Evolutionary conservation across 148 eudicot species (phyloP).

Genomic region (Silene uniflora): DNA sequence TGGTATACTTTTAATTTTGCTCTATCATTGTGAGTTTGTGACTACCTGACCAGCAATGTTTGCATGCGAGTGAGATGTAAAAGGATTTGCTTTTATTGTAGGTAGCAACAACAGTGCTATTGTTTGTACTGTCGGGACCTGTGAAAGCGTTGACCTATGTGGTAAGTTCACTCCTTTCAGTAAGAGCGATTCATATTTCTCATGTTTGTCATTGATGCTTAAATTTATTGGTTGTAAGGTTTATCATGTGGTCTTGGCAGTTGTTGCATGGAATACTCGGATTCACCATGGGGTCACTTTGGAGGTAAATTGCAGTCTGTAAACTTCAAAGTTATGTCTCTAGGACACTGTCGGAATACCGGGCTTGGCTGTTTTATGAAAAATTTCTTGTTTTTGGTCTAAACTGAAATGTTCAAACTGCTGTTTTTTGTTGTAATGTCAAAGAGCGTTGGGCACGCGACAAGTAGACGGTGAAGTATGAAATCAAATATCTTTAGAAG

Average conservation of each 20-base stretch:
- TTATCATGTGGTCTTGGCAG: constrained; percentile 32
- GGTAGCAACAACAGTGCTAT: constrained; percentile 78
- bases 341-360: too few species aligned
- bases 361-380: too few species aligned
- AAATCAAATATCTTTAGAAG: too few species aligned
- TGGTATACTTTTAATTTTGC: constrained; percentile 43
- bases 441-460: too few species aligned
- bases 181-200: neutral
- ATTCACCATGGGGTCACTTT: constrained; percentile 74
- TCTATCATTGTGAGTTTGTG: neutral
- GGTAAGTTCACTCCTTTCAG: constrained; percentile 29
- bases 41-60: too few species aligned
- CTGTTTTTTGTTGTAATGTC: too few species aligned
- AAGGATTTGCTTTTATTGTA: constrained; percentile 25
- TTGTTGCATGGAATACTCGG: constrained; percentile 86
- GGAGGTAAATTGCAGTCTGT: constrained; percentile 53
- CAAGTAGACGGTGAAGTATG: too few species aligned
- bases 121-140: constrained; percentile 85
- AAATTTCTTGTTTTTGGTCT: too few species aligned
- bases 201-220: neutral
- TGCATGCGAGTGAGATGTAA: neutral
- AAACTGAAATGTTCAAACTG: too few species aligned
- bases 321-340: neutral
- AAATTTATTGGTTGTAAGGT: constrained; percentile 4
- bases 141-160: constrained; percentile 81